Evolutionary conservation across 1,284 basidiomycete genomes (phyloP), one percentile per base, ranked within the genome.

Genomic region (Puccinia horiana): DNA sequence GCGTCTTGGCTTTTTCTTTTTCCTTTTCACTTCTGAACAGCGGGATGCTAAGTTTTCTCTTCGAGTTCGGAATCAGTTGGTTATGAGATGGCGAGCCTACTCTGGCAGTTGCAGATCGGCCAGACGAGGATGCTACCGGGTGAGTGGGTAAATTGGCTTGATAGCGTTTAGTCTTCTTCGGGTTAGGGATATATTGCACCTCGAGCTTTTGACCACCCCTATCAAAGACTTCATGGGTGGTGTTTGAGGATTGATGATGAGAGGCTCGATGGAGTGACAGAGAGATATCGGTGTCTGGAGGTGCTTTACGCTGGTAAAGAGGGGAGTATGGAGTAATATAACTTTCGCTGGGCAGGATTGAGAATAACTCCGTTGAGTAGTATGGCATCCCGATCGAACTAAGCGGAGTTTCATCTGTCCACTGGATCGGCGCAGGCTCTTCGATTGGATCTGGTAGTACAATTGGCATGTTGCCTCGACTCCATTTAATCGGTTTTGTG

Each of bases 321-420:
- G 23, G 89, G 87, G 42, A 89, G 85, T 92, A 90, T 40, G 89
- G 88, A 8, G 90, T 89, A 1, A 90, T 89, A 90, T 85, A 85
- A 70, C 85, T 83, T 29, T 84, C 83, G 42, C 83, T 37, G 2
- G 86, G 85, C 6, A 94, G 93, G 26, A 93, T 92, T 16, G 95
- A 98, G 8, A 98, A 89, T 0, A 98, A 90, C 5, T 90, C 89
- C 4, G 89, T 89, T 72, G 91, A 90, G 87, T 98, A 98, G 87
- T 93, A 90, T 6, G 96, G 96, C 89, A 98, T 90, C 0, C 97
- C 97, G 83, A 99, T 91, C 67, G 90, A 88, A 86, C 94, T 98
- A 76, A 99, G 89, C 0, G 96, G 95, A 29, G 93, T 96, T 56
- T 90, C 89, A 78, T 93, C 91, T n/a, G 54, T 67, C 95, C 96